These are phyloP conservation scores for Aspergillus hortae DNA, from an alignment of 2,329 filamentous ascomycete species.

Conservation along the genomic window DNA sequence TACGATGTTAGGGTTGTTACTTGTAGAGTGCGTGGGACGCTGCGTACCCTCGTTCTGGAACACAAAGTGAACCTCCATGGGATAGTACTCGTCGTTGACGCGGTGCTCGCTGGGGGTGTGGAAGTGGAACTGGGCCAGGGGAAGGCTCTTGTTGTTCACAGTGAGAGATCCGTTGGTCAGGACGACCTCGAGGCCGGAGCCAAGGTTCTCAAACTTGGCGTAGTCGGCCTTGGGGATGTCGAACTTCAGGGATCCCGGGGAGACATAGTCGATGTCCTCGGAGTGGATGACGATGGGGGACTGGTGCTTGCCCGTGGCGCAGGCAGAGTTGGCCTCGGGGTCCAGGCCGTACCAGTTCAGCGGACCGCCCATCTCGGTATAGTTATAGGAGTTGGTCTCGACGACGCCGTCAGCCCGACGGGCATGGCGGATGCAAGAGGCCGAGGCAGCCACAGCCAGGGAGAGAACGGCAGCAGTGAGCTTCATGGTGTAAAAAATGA, in stretches of 20 bases:
- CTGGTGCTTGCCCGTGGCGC: conserved; percentile 50
- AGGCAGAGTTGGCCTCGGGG: conserved; percentile 41
- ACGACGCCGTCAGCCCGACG: background rate
- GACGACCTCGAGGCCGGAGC: conserved; percentile 48
- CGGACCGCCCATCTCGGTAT: conserved; percentile 40
- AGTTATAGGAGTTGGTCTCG: conserved; percentile 1
- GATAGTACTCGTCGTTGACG: conserved; percentile 1
- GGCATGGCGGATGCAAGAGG: background rate
- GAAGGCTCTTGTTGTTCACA: conserved; percentile 40
- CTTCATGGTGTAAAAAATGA: background rate
- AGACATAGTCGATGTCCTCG: conserved; percentile 14
- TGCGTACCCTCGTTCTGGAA: conserved; percentile 20
- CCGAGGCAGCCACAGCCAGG: background rate
- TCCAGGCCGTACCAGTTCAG: conserved; percentile 52
- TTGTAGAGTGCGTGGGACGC: too few relatives aligned
- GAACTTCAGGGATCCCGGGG: conserved; percentile 16
- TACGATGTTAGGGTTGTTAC: background rate
- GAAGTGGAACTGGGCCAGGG: conserved; percentile 32
- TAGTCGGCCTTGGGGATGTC: conserved; percentile 17
- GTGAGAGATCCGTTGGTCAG: conserved; percentile 50
- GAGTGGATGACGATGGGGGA: conserved; percentile 54
- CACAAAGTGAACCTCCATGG: background rate
- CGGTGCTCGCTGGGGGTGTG: conserved; percentile 5
- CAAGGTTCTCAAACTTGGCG: conserved; percentile 44
- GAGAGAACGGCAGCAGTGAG: background rate